phyloP scores from a whole-genome alignment of 106 monocot genomes.

The Apostasia ramifera region DNA sequence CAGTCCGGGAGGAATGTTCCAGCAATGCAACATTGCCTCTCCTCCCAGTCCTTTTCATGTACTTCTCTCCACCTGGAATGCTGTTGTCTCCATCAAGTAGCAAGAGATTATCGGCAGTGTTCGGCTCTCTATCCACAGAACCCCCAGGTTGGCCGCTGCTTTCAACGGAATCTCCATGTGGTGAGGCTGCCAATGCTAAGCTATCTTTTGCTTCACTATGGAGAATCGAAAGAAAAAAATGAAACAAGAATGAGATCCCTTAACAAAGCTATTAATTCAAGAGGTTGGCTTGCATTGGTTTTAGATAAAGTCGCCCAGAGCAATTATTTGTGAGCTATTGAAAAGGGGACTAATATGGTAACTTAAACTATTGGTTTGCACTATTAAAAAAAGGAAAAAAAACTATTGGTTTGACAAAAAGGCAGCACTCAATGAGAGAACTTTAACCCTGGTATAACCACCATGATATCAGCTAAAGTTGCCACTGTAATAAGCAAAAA shows the following conservation, averaged over 20 bases:
- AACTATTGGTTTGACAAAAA: not conserved
- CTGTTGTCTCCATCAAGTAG: conserved; percentile 63
- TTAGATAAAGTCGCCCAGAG: too few species aligned
- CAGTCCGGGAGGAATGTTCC: conserved; percentile 35
- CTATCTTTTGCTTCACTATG: conserved; percentile 85
- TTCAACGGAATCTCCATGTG: conserved; percentile 88
- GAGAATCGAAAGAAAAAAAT: not conserved
- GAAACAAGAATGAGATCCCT: too few species aligned
- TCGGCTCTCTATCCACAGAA: conserved; percentile 49
- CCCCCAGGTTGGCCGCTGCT: conserved; percentile 64
- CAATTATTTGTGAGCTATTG: too few species aligned
- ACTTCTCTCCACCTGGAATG: conserved; percentile 29
- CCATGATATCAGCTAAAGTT: not conserved
- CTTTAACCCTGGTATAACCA: not conserved
- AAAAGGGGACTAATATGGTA: too few species aligned
- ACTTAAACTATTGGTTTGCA: too few species aligned
- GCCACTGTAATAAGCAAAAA: not conserved
- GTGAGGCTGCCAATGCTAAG: conserved; percentile 64
- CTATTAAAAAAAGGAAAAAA: too few species aligned
- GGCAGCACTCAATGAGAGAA: not conserved
- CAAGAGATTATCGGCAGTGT: conserved; percentile 83
- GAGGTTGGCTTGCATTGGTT: too few species aligned
- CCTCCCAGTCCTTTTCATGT: conserved; percentile 31
- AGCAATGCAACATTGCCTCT: conserved; percentile 25
- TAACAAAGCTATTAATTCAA: too few species aligned